phyloP scores from a whole-genome alignment of 345 rosid genomes.

The Fremontodendron californicum region DNA sequence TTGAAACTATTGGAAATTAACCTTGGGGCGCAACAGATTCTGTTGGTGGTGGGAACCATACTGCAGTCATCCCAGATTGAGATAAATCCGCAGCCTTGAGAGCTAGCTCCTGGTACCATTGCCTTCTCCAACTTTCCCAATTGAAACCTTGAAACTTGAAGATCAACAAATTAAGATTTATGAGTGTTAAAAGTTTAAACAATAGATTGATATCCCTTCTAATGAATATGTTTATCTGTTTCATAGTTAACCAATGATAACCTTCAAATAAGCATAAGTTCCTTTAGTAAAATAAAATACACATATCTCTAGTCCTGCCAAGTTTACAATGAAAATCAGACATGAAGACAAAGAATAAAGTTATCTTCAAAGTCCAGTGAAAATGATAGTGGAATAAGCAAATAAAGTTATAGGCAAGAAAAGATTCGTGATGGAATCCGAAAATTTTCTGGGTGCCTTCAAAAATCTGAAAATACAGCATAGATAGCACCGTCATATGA shows the following conservation, averaged over 20 bases:
- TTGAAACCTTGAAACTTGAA: constrained; percentile 54
- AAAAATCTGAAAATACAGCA: not conserved
- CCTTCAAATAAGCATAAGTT: not conserved
- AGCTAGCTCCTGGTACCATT: constrained; percentile 47
- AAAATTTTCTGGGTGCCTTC: not conserved
- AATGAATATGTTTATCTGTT: not conserved
- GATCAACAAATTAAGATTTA: constrained; percentile 8
- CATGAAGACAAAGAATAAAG: not conserved
- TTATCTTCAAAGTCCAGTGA: not conserved
- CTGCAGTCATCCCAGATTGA: constrained; percentile 38
- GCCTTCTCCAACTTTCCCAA: constrained; percentile 53
- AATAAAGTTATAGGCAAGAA: not conserved
- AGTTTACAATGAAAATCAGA: not conserved
- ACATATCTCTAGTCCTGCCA: not conserved
- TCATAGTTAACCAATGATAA: not conserved
- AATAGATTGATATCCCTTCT: not conserved
- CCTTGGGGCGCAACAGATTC: constrained; percentile 54
- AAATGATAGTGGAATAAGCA: not conserved
- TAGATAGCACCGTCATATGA: not conserved
- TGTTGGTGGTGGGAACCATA: constrained; percentile 55
- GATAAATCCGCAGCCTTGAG: constrained; percentile 47
- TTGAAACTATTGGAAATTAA: constrained; percentile 9
- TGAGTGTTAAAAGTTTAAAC: not conserved
- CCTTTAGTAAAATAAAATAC: not conserved
- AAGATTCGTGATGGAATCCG: not conserved